Evolutionary conservation across 768 basidiomycete species (phyloP).

Genomic region (Amyloporia xantha): DNA sequence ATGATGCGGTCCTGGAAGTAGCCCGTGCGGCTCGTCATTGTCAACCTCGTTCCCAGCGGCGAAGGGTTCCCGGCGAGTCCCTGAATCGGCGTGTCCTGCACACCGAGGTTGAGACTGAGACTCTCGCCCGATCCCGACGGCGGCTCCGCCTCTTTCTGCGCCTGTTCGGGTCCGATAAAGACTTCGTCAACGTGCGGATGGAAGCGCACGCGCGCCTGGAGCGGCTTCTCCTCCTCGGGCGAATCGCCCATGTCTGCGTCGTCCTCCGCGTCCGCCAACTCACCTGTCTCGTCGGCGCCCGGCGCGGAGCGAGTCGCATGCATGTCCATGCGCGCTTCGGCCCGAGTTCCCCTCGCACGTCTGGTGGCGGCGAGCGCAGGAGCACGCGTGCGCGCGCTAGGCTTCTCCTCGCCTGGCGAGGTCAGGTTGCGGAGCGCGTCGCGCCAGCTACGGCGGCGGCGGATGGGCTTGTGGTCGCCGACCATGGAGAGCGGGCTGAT

Average conservation of each 20-base stretch:
- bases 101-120: too few species aligned
- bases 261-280: slow-evolving; percentile 43
- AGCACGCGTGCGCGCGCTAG: slow-evolving; percentile 12
- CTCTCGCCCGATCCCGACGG: too few species aligned
- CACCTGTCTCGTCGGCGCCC: slow-evolving; percentile 38
- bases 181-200: slow-evolving; percentile 15
- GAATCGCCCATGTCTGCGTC: slow-evolving; percentile 41
- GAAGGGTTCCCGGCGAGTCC: too few species aligned
- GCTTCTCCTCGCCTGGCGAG: slow-evolving; percentile 16
- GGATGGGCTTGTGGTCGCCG: slow-evolving; percentile 41
- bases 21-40: slow-evolving; percentile 92
- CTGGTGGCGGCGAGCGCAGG: slow-evolving; percentile 9
- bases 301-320: neutral
- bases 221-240: slow-evolving; percentile 67
- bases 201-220: slow-evolving; percentile 66
- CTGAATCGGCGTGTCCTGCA: too few species aligned
- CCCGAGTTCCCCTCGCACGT: too few species aligned
- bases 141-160: neutral
- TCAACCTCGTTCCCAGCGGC: slow-evolving; percentile 79
- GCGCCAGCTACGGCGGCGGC: slow-evolving; percentile 26
- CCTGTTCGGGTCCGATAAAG: slow-evolving; percentile 5
- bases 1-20: slow-evolving; percentile 93
- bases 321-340: neutral
- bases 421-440: slow-evolving; percentile 23
- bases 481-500: slow-evolving; percentile 90